Evolutionary conservation across 2,329 filamentous ascomycete species (phyloP), one percentile per base, ranked within the genome.

Genomic region (Talaromyces rugulosus): DNA sequence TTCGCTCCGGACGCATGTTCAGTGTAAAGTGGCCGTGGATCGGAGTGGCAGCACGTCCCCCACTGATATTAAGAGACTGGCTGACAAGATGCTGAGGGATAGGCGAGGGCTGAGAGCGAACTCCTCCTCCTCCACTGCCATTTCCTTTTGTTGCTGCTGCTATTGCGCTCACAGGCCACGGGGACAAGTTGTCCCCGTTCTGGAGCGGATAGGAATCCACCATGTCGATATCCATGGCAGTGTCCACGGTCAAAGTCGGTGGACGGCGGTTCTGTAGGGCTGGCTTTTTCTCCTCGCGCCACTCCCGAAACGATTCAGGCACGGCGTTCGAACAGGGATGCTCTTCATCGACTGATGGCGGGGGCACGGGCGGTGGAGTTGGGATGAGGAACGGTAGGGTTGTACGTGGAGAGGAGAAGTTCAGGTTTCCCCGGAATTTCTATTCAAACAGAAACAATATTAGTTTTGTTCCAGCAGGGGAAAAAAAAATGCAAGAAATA

Each of bases 281-380:
- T 36, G 56, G 58, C 47, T 58, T 62, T 51, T 42, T 62, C 33
- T 57, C 61, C 27, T 42, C 42, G 51, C 50, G 60, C 53, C 53
- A 63, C 62, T 61, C 36, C 34, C 27, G 62, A 42, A 53, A 33
- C 40, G 54, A 58, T 56, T 58, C 44, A 55, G 50, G 62, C 47
- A 59, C 58, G 61, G 58, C 54, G 51, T 65, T 59, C 33, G 67
- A 67, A 31, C 40, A 23, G 18, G 16, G 68, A 14, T 53, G 42
- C n/a, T 77, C 74, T 30, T 77, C 71, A 28, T 75, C 72, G 9
- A 67, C 68, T 0, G 75, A 74, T 2, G 73, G 78, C n/a, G 75
- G 62, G 14, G 68, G 69, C 5, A 40, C 36, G 33, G 71, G 68
- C 33, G 69, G 58, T 44, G 66, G 63, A 31, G 67, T 65, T 9